Evolutionary conservation across 129 eudicot species (phyloP), one percentile per base, ranked within the genome.

Genomic region (Chrysanthemum lavandulifolium): DNA sequence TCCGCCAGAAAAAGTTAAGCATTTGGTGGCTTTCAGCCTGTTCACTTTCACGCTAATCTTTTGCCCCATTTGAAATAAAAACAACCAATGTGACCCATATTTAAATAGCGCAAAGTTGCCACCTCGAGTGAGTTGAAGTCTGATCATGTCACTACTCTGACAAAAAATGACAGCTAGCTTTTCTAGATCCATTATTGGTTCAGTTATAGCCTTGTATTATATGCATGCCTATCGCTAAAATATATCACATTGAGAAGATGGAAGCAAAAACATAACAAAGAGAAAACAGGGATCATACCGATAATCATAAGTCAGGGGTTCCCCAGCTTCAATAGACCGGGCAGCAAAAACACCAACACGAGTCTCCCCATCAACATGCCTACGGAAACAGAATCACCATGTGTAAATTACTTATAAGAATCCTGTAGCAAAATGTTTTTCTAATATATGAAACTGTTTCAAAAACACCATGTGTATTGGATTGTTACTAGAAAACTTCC

Each of bases 331-430:
- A 33, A 93, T 93, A 45, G 87, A 72, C 65, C 84, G 76, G 65
- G 92, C 84, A 72, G 98, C 96, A 78, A 93, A 93, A 27, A 93
- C 92, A 27, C 98, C 98, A 54, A 93, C 90, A 31, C 98, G 97
- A 6, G 79, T 84, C 85, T 93, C 97, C 67, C 97, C 96, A 67
- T 90, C 97, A 47, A 89, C 92, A 74, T 90, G 89, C 98, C 98
- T 93, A 45, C 57, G 47, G 31, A 36, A 56, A 69, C 47, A 55
- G 50, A 76, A 31, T 6, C 18, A 62, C 43, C 49, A 14, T 62
- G 5, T 13, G 48, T 25, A 3, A 13, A 62, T 31, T 29, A 31
- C 19, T 31, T 31, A 25, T 14, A 13, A 40, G 47, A 40, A 40
- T 40, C 47, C 47, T 40, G 10, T 6, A 40, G 47, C 47, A 6